These are phyloP conservation scores for Fusarium sp. DNA, from an alignment of 2,329 filamentous ascomycete species.

Conservation along the genomic window DNA sequence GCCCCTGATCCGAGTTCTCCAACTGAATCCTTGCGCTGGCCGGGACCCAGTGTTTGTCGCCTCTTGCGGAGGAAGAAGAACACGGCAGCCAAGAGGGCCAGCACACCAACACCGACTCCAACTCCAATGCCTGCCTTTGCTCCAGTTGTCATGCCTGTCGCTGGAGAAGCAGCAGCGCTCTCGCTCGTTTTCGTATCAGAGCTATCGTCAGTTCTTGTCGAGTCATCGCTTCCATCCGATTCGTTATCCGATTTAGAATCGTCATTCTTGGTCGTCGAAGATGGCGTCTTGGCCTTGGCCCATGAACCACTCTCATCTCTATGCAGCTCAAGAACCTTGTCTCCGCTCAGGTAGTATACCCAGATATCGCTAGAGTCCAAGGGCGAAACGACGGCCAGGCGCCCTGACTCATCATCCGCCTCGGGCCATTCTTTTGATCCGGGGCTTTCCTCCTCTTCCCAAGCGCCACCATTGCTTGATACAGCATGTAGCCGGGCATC, in stretches of 20 bases:
- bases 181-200: not conserved
- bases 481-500: slow-evolving; percentile 18
- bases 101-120: slow-evolving; percentile 6
- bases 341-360: slow-evolving; percentile 32
- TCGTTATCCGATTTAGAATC: not conserved
- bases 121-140: slow-evolving; percentile 31
- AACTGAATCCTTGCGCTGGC: not conserved
- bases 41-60: not conserved
- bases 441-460: slow-evolving; percentile 3
- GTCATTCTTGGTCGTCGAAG: not conserved
- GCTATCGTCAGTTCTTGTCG: not conserved
- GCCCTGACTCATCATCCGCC: slow-evolving; percentile 19
- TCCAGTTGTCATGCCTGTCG: slow-evolving; percentile 17
- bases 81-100: not conserved
- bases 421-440: slow-evolving; percentile 25
- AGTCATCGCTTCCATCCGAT: not conserved
- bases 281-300: slow-evolving; percentile 6
- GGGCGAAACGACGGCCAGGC: slow-evolving; percentile 26
- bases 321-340: slow-evolving; percentile 22
- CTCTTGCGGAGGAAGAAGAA: slow-evolving; percentile 19
- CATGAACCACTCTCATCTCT: slow-evolving; percentile 8
- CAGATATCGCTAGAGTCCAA: slow-evolving; percentile 22
- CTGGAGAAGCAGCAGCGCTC: not conserved
- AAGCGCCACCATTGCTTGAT: not conserved
- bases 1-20: slow-evolving; percentile 6